These are phyloP conservation scores for Leccinum obscurum DNA, from an alignment of 768 basidiomycete genomes.

Conservation along the genomic window DNA sequence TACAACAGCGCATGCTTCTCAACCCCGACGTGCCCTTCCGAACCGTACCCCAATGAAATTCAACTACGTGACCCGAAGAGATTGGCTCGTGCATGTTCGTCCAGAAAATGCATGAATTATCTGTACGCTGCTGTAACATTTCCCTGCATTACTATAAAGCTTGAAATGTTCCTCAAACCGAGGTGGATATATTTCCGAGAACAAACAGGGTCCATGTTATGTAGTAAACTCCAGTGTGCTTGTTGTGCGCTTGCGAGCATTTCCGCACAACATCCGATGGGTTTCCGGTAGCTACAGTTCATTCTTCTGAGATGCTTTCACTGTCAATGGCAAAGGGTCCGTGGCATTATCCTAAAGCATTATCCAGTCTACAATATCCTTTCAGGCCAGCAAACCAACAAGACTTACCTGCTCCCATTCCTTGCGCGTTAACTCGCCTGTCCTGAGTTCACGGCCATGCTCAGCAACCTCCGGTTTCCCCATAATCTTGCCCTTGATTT, in stretches of 20 bases:
- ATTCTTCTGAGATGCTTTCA: background rate
- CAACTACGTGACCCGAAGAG: too few species aligned
- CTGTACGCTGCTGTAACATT: too few species aligned
- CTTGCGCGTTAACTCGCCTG: constrained; percentile 41
- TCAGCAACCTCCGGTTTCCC: constrained; percentile 37
- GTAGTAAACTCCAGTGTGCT: background rate
- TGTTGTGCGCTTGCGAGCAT: background rate
- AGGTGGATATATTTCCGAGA: too few species aligned
- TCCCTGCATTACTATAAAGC: too few species aligned
- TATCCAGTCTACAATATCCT: background rate
- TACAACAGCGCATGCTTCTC: too few species aligned
- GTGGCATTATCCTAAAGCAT: constrained; percentile 3
- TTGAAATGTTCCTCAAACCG: too few species aligned
- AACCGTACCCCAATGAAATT: too few species aligned
- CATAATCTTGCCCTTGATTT: constrained; percentile 41
- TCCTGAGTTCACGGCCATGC: constrained; percentile 39
- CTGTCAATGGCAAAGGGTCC: background rate
- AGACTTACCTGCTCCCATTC: constrained; percentile 31
- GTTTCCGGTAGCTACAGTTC: background rate
- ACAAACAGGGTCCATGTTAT: too few species aligned
- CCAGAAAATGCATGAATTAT: too few species aligned
- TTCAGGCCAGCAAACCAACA: too few species aligned
- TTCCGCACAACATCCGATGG: background rate
- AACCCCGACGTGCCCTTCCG: too few species aligned
- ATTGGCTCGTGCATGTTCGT: too few species aligned